These are phyloP conservation scores for Pichia californica DNA, from an alignment of 805 yeast species.

Conservation along the genomic window DNA sequence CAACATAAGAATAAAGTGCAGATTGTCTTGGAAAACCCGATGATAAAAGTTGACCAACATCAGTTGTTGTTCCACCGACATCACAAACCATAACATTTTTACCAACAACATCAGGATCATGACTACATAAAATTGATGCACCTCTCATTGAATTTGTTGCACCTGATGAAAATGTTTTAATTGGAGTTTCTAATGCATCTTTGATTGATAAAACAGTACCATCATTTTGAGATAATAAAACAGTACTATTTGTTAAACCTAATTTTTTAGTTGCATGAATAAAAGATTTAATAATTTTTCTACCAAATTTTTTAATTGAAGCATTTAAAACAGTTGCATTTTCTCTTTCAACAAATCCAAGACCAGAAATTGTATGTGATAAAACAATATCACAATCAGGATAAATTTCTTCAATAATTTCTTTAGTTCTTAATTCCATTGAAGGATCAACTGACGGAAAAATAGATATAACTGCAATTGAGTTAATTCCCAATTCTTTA, in stretches of 20 bases:
- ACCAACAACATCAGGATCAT: background rate
- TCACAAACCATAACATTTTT: background rate
- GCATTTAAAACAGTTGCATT: constrained; percentile 1
- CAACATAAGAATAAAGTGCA: background rate
- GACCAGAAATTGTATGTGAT: background rate
- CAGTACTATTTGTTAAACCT: background rate
- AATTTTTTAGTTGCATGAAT: background rate
- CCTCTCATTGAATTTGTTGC: constrained; percentile 2
- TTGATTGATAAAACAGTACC: background rate
- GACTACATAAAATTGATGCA: background rate
- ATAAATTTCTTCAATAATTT: background rate
- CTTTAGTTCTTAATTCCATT: background rate
- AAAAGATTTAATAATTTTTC: background rate
- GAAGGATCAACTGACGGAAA: background rate
- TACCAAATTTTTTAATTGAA: background rate
- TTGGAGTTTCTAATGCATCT: background rate
- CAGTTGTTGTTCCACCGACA: constrained; percentile 1
- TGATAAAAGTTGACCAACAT: background rate
- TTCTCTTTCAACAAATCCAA: constrained; percentile 1
- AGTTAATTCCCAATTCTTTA: background rate
- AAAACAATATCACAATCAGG: background rate
- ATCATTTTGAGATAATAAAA: background rate
- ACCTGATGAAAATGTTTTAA: constrained; percentile 1
- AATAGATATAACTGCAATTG: background rate
- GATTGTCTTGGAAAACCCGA: constrained; percentile 2